A percentile compares a stretch with the other conserved stretches of the same genome.
Evolutionary conservation across 2,329 filamentous ascomycete genomes (phyloP).

Genomic region (Colletotrichum sp.): DNA sequence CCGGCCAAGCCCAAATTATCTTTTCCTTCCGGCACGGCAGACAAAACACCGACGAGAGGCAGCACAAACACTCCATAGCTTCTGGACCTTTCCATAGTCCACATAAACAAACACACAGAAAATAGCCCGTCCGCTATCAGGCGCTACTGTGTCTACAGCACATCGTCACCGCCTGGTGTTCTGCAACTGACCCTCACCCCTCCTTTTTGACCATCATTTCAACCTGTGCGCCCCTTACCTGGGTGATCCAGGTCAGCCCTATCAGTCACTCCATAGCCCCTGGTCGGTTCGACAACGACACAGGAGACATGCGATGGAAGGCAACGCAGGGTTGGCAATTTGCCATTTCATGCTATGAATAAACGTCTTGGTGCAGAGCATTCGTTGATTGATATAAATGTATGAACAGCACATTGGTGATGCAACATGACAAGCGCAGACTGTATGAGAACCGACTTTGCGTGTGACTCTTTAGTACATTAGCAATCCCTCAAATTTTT

Average conservation of each 20-base stretch:
- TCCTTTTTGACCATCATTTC: not conserved
- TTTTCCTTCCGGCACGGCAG: not conserved
- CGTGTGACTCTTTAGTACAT: not conserved
- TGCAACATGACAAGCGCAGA: not conserved
- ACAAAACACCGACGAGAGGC: not conserved
- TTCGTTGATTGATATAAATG: not conserved
- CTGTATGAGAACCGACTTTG: not conserved
- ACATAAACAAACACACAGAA: not conserved
- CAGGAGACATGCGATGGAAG: not conserved
- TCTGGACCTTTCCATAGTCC: conserved; percentile 15
- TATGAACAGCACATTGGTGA: not conserved
- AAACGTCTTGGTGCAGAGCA: not conserved
- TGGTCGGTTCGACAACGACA: not conserved
- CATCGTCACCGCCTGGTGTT: not conserved
- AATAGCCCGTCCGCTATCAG: not conserved
- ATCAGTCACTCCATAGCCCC: not conserved
- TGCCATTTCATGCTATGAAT: not conserved
- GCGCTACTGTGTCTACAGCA: not conserved
- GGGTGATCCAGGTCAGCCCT: conserved; percentile 16
- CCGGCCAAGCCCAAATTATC: not conserved
- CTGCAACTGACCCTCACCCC: not conserved
- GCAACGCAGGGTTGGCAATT: not conserved
- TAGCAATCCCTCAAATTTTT: not conserved
- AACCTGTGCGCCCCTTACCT: conserved; percentile 1
- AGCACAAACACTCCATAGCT: not conserved